Evolutionary conservation across 1,284 basidiomycete genomes (phyloP).

Genomic region (Tetrapyrgos nigripes): DNA sequence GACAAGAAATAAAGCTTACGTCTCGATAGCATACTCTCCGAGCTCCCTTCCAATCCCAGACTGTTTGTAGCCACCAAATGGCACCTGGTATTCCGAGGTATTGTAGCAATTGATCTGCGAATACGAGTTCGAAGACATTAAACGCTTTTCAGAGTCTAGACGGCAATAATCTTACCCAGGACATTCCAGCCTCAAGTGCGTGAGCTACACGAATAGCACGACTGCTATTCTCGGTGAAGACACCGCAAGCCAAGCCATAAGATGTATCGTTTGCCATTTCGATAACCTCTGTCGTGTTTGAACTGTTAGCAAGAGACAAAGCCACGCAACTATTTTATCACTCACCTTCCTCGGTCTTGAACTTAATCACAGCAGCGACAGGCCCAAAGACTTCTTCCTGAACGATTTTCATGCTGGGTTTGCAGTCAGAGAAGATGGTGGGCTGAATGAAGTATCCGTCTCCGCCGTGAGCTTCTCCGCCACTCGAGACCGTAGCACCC

Average conservation of each 20-base stretch:
- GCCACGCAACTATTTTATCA: neutral
- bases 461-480: conserved; percentile 77
- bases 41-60: conserved; percentile 79
- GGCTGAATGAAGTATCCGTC: conserved; percentile 80
- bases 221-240: conserved; percentile 78
- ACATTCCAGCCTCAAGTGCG: conserved; percentile 77
- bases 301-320: conserved; percentile 14
- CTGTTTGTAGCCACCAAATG: conserved; percentile 86
- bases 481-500: conserved; percentile 81
- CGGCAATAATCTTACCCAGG: conserved; percentile 46
- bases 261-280: conserved; percentile 80
- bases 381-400: conserved; percentile 93
- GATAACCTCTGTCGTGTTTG: conserved; percentile 57
- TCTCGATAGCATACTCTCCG: conserved; percentile 74
- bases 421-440: conserved; percentile 85
- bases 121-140: neutral
- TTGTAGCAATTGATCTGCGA: conserved; percentile 71
- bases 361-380: conserved; percentile 76
- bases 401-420: conserved; percentile 84
- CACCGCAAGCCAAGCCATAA: conserved; percentile 84
- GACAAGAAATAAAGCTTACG: conserved; percentile 38
- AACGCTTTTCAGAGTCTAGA: neutral
- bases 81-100: conserved; percentile 59
- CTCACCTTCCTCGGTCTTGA: conserved; percentile 63
- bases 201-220: conserved; percentile 75